Conservation (phyloP, 306 rosid genomes). For the Prunus kanzakura region DNA sequence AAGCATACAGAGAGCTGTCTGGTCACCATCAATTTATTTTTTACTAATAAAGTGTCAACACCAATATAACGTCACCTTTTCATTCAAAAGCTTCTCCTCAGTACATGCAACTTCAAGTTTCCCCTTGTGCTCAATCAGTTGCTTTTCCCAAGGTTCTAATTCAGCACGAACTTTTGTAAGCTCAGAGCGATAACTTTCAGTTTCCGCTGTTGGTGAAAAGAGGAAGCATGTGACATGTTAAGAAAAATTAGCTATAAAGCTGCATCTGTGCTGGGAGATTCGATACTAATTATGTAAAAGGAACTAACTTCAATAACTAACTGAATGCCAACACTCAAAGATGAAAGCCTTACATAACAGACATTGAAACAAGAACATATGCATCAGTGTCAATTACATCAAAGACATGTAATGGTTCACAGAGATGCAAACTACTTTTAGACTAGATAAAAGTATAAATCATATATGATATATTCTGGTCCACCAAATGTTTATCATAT, state of each 20-base stretch:
- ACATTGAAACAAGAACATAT: not conserved
- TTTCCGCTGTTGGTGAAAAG: slow-evolving; percentile 66
- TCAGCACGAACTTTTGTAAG: slow-evolving; percentile 81
- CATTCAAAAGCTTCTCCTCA: slow-evolving; percentile 70
- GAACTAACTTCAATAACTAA: no score
- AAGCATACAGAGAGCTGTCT: not conserved
- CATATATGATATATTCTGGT: not conserved
- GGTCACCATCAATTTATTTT: not conserved
- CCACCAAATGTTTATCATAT: not conserved
- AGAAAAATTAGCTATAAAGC: not conserved
- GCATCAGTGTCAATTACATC: not conserved
- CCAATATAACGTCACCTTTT: slow-evolving; percentile 60
- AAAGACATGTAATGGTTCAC: not conserved
- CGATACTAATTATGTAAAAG: not conserved
- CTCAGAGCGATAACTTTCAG: slow-evolving; percentile 72
- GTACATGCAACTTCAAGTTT: slow-evolving; percentile 78
- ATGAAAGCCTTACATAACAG: not conserved
- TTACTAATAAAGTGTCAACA: not conserved
- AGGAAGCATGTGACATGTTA: slow-evolving; percentile 1
- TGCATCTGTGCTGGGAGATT: not conserved
- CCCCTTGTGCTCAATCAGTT: slow-evolving; percentile 87
- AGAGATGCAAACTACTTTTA: not conserved
- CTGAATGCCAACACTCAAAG: not conserved
- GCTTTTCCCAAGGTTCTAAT: slow-evolving; percentile 94
- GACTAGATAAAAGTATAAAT: not conserved